phyloP scores from a whole-genome alignment of 78 protist species.

The Dictyostelium purpureum region DNA sequence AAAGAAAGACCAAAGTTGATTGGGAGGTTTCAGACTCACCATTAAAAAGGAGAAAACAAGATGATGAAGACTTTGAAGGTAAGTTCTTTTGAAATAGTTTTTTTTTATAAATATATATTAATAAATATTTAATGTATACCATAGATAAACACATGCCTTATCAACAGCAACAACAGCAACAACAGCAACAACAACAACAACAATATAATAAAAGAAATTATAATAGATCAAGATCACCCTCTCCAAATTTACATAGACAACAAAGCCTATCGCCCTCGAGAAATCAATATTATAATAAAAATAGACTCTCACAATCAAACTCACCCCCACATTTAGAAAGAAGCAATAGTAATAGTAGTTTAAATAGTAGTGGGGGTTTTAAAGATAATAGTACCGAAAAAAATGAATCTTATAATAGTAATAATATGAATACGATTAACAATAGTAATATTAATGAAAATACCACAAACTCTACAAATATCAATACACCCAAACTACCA shows the following conservation, averaged over 20 bases:
- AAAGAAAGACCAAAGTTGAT: neutral
- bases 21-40: neutral
- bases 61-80: neutral
- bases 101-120: neutral
- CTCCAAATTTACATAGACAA: neutral
- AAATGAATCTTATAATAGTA: neutral
- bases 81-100: neutral
- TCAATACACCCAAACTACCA: neutral
- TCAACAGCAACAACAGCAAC: neutral
- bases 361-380: too few relatives aligned
- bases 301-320: neutral
- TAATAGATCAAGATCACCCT: neutral
- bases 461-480: neutral
- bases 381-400: too few relatives aligned
- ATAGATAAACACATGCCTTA: neutral
- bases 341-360: neutral
- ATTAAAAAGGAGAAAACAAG: conserved; percentile 6
- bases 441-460: neutral
- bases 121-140: neutral
- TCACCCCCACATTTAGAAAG: neutral
- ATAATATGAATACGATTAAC: neutral
- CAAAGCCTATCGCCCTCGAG: neutral
- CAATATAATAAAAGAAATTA: too few relatives aligned
- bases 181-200: neutral
- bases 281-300: too few relatives aligned